phyloP scores from a whole-genome alignment of 176 grass and related monocot species.

The Coix lacrymajobi region DNA sequence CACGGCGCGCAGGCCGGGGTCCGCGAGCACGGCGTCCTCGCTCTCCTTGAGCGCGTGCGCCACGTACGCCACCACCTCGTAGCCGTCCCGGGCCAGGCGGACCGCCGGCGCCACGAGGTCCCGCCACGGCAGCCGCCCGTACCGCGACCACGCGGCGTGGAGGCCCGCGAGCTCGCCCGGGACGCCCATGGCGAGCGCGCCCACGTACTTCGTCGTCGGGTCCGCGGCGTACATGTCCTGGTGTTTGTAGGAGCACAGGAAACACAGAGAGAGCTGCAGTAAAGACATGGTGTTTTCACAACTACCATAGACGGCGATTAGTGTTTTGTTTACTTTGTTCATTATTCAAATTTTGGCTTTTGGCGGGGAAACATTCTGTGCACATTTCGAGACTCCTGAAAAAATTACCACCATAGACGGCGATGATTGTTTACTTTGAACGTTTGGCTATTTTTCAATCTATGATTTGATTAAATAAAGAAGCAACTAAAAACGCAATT shows the following conservation, averaged over 20 bases:
- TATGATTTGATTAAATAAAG: no score
- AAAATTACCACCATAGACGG: neutral
- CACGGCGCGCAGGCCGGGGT: slow-evolving; percentile 69
- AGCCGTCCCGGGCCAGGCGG: slow-evolving; percentile 64
- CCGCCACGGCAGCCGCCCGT: slow-evolving; percentile 64
- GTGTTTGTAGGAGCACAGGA: neutral
- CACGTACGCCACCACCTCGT: slow-evolving; percentile 36
- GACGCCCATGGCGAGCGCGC: slow-evolving; percentile 71
- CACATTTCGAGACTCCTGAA: neutral
- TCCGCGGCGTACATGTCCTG: slow-evolving; percentile 79
- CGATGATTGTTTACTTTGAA: neutral
- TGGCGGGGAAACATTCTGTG: neutral
- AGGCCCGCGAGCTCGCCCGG: slow-evolving; percentile 86
- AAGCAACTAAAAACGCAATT: no score
- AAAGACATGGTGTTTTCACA: neutral
- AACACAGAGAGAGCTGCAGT: neutral
- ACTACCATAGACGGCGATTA: no score
- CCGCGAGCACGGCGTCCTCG: slow-evolving; percentile 41
- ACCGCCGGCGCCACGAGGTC: slow-evolving; percentile 70
- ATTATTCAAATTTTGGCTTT: neutral
- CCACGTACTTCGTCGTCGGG: slow-evolving; percentile 44
- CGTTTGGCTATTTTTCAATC: neutral
- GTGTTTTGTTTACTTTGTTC: neutral
- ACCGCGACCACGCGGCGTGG: slow-evolving; percentile 60
- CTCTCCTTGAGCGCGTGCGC: slow-evolving; percentile 28